These are phyloP conservation scores for Gossypium australe DNA, from an alignment of 345 rosid species.

Conservation along the genomic window DNA sequence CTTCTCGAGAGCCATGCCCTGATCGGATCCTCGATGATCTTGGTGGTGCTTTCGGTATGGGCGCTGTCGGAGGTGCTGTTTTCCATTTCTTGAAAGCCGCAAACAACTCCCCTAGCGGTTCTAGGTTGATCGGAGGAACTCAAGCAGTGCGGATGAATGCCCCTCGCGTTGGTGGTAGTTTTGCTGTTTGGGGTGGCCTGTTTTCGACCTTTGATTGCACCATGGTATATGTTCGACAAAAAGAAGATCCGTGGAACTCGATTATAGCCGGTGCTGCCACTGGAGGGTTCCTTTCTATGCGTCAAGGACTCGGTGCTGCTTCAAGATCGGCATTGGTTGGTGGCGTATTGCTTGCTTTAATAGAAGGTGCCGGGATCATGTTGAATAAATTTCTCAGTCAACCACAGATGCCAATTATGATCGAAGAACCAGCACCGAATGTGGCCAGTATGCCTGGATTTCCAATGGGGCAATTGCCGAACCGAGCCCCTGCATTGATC, in stretches of 20 bases:
- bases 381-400: slow-evolving; percentile 55
- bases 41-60: slow-evolving; percentile 61
- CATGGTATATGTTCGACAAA: slow-evolving; percentile 53
- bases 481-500: slow-evolving; percentile 20
- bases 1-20: slow-evolving; percentile 46
- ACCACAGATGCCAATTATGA: slow-evolving; percentile 34
- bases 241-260: slow-evolving; percentile 77
- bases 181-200: slow-evolving; percentile 60
- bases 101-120: slow-evolving; percentile 48
- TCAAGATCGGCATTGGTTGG: slow-evolving; percentile 44
- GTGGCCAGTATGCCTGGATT: slow-evolving; percentile 30
- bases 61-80: slow-evolving; percentile 66
- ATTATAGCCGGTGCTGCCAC: slow-evolving; percentile 69
- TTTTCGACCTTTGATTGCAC: slow-evolving; percentile 53
- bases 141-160: slow-evolving; percentile 67
- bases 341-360: slow-evolving; percentile 56
- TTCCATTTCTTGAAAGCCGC: slow-evolving; percentile 54
- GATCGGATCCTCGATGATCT: slow-evolving; percentile 44
- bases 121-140: slow-evolving; percentile 51
- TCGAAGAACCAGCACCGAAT: slow-evolving; percentile 37
- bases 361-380: slow-evolving; percentile 78
- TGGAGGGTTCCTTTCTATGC: slow-evolving; percentile 60
- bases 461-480: slow-evolving; percentile 33
- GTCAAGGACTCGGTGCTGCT: slow-evolving; percentile 51
- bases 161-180: slow-evolving; percentile 67